Evolutionary conservation across 2,329 filamentous ascomycete genomes (phyloP).

Genomic region (Podosphaera aphanis): DNA sequence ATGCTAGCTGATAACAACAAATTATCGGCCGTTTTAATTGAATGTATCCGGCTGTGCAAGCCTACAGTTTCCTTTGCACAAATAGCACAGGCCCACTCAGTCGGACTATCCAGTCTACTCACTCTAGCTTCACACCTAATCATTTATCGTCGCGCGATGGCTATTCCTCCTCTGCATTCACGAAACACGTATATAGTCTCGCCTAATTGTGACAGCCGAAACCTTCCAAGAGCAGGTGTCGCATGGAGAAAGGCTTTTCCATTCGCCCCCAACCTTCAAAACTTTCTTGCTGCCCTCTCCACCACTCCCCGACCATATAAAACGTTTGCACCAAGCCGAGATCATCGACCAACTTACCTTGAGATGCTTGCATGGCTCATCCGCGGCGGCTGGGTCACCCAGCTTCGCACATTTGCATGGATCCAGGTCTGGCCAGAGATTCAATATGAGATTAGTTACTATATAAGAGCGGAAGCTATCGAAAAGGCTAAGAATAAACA

Average conservation of each 20-base stretch:
- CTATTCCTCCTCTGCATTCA: slow-evolving; percentile 73
- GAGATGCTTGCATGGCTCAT: slow-evolving; percentile 84
- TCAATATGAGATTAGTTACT: slow-evolving; percentile 54
- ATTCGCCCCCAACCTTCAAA: slow-evolving; percentile 57
- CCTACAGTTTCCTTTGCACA: slow-evolving; percentile 47
- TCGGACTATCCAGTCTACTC: slow-evolving; percentile 60
- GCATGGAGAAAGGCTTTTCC: slow-evolving; percentile 63
- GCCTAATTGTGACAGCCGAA: slow-evolving; percentile 60
- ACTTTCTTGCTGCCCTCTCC: slow-evolving; percentile 69
- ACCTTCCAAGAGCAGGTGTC: slow-evolving; percentile 42
- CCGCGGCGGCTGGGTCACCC: slow-evolving; percentile 78
- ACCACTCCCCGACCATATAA: slow-evolving; percentile 64
- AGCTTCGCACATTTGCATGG: slow-evolving; percentile 78
- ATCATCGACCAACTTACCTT: slow-evolving; percentile 70
- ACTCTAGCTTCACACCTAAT: slow-evolving; percentile 82
- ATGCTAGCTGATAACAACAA: slow-evolving; percentile 58
- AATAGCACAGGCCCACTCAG: slow-evolving; percentile 43
- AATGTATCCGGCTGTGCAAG: slow-evolving; percentile 55
- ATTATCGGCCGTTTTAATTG: slow-evolving; percentile 52
- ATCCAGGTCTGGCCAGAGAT: slow-evolving; percentile 66
- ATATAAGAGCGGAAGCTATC: slow-evolving; percentile 34
- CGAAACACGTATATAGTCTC: slow-evolving; percentile 81
- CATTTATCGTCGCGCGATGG: slow-evolving; percentile 81
- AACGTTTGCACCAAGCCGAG: slow-evolving; percentile 61
- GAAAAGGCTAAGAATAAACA: slow-evolving; percentile 15